phyloP scores from a whole-genome alignment of 1,284 basidiomycete genomes.

The Apiotrichum siamense region DNA sequence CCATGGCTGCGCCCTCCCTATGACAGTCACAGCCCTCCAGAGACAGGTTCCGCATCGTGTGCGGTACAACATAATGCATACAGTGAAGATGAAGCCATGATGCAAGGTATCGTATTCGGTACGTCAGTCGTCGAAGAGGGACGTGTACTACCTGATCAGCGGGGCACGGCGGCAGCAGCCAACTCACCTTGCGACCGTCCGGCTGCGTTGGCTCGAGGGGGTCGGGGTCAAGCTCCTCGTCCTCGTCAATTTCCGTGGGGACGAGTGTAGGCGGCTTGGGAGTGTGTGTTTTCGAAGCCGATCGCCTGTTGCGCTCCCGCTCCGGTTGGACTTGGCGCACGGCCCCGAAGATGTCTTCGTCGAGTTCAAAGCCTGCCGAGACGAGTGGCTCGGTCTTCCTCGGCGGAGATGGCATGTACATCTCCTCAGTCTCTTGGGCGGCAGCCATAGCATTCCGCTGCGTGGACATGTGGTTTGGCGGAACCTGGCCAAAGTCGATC shows the following conservation, averaged over 20 bases:
- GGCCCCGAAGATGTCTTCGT: neutral
- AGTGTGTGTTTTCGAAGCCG: neutral
- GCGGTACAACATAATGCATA: neutral
- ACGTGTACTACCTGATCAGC: neutral
- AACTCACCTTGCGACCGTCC: neutral
- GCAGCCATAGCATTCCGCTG: neutral
- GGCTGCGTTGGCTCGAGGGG: neutral
- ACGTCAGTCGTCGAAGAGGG: neutral
- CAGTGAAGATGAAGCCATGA: neutral
- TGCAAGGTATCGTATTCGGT: neutral
- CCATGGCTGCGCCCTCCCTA: too few species aligned
- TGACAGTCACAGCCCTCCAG: too few species aligned
- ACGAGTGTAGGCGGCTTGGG: neutral
- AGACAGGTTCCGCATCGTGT: neutral
- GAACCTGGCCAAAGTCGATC: constrained; percentile 7
- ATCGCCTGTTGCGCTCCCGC: neutral
- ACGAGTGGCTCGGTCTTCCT: too few species aligned
- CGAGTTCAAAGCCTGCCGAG: too few species aligned
- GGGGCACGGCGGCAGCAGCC: neutral
- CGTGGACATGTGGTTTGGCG: constrained; percentile 11
- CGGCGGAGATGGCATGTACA: neutral
- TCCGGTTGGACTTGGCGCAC: neutral
- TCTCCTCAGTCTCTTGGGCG: neutral
- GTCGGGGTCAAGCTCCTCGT: neutral
- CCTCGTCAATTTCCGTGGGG: neutral